Base-by-base conservation (phyloP, 2,329 filamentous ascomycete species). In the Calonectria henricotiae region DNA sequence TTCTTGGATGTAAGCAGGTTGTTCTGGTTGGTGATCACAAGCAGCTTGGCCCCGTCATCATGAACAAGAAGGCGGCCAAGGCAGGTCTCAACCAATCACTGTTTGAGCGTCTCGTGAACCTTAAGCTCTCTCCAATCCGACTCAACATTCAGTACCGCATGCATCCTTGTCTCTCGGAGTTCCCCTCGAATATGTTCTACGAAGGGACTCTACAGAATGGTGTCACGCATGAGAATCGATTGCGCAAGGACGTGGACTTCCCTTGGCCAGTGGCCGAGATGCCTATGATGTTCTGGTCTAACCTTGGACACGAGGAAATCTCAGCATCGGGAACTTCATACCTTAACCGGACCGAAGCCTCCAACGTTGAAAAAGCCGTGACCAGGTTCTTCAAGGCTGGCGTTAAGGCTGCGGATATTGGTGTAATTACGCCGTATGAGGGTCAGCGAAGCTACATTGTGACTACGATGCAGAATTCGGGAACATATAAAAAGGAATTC, bases 271-370 rank as follows among this genome's bases (percentile, higher is more conserved):
- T 98, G 35, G 90, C 88, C 23, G 96, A 98, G 80, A 94, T 92
- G 76, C 96, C 96, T 3, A 99, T 99, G 96, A 98, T 98, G 96
- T 99, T 99, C 85, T 99, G 96, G 96, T 97, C 95, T 30, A 99
- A 99, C 81, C 86, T 98, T 66, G 96, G 96, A 70, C 97, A 97
- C 70, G 96, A 99, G 83, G 96, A 99, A 83, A 99, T 99, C 62
- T 98, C 96, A 7, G 96, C 96, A 1, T 98, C 95, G 30, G 96
- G 96, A 79, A 99, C 96, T 2, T 98, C 96, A 2, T 99, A 99
- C 80, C 92, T 99, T 75, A 99, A 99, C 83, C 94, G 96, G 55
- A 98, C 96, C 1, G 96, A 99, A 82, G 95, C 96, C 4, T 93
- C 95, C 55, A 98, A 98, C 74, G 96, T 99, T 37, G 96, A 99